Conservation (phyloP, 495 filamentous ascomycete genomes). For the Aspergillus bridgeri region DNA sequence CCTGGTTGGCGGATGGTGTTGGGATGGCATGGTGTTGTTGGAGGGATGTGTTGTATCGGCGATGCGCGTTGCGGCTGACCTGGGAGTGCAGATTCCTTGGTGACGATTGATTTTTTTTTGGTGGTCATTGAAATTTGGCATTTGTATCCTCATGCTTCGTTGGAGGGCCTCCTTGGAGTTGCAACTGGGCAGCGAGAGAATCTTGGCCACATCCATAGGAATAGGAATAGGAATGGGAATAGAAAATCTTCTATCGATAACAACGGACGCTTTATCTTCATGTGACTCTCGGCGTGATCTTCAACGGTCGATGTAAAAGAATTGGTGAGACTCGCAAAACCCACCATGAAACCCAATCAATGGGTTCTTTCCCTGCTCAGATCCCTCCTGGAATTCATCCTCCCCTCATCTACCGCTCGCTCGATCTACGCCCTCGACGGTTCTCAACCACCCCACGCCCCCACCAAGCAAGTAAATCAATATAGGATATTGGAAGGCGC, state of each 20-base stretch:
- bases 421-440: constrained; percentile 32
- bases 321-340: background rate
- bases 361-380: background rate
- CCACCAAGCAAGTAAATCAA: constrained; percentile 41
- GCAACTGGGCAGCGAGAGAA: too few relatives aligned
- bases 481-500: constrained; percentile 39
- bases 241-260: too few relatives aligned
- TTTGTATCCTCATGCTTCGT: too few relatives aligned
- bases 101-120: background rate
- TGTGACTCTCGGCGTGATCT: background rate
- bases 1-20: constrained; percentile 55
- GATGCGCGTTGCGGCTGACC: constrained; percentile 41
- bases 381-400: background rate
- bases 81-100: constrained; percentile 46
- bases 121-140: background rate
- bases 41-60: constrained; percentile 55
- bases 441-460: constrained; percentile 29
- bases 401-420: background rate
- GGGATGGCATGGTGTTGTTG: constrained; percentile 59
- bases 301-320: background rate
- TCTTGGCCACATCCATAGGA: too few relatives aligned
- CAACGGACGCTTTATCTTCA: background rate
- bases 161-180: too few relatives aligned
- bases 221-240: too few relatives aligned
- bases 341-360: background rate